phyloP scores from a whole-genome alignment of 2,329 filamentous ascomycete genomes.

The Cercospora sesami region DNA sequence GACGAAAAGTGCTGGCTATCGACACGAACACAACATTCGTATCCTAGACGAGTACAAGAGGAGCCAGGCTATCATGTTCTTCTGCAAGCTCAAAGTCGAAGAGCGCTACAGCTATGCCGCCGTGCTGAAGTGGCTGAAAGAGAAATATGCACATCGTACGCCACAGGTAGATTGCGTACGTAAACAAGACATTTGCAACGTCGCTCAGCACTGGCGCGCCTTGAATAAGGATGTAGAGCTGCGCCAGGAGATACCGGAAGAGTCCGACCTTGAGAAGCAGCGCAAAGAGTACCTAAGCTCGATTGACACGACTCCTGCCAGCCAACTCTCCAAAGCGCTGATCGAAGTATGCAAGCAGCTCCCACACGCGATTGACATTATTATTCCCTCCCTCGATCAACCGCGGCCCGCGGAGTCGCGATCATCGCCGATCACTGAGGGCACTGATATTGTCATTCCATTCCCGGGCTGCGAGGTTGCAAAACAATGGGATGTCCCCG shows the following conservation, averaged over 20 bases:
- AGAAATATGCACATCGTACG: conserved; percentile 22
- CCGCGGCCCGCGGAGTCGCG: not conserved
- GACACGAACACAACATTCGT: conserved; percentile 27
- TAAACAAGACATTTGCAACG: conserved; percentile 29
- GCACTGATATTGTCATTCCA: conserved; percentile 19
- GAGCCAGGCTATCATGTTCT: conserved; percentile 28
- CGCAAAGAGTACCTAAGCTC: conserved; percentile 23
- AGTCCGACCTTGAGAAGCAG: conserved; percentile 19
- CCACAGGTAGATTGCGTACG: conserved; percentile 23
- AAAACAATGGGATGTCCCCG: not conserved
- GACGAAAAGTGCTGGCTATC: conserved; percentile 4
- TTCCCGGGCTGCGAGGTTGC: conserved; percentile 11
- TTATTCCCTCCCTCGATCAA: conserved; percentile 19
- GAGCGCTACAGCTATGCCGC: conserved; percentile 26
- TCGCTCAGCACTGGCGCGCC: conserved; percentile 23
- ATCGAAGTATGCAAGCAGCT: conserved; percentile 26
- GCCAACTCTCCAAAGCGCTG: conserved; percentile 24
- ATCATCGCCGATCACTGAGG: conserved; percentile 18
- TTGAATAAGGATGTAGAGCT: conserved; percentile 27
- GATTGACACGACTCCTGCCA: conserved; percentile 21
- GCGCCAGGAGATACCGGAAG: conserved; percentile 22
- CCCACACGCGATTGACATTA: conserved; percentile 24
- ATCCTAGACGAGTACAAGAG: conserved; percentile 29
- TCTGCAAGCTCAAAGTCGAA: conserved; percentile 28
- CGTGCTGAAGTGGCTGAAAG: conserved; percentile 27